Evolutionary conservation across 2,329 filamentous ascomycete genomes (phyloP).

Genomic region (Colletotrichum higginsianum): DNA sequence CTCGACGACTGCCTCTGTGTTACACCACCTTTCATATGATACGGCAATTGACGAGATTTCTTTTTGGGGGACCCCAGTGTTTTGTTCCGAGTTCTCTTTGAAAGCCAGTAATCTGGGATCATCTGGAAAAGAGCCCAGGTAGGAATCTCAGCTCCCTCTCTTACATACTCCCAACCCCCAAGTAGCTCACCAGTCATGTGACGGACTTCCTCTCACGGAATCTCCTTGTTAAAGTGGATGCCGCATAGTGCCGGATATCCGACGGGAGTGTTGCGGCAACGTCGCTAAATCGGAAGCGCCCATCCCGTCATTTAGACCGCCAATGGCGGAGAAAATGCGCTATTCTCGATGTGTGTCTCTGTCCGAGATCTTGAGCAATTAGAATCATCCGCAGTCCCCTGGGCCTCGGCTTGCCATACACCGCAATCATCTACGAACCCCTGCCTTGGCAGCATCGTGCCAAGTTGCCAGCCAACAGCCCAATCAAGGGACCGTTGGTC

Average conservation of each 20-base stretch:
- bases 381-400: not conserved
- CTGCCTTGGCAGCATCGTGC: constrained; percentile 12
- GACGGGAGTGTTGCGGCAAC: not conserved
- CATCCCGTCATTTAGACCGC: not conserved
- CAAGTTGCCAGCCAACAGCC: constrained; percentile 13
- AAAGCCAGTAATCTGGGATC: no score
- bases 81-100: no score
- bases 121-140: no score
- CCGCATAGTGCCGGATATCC: constrained; percentile 12
- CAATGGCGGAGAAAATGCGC: constrained; percentile 2
- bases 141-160: no score
- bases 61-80: no score
- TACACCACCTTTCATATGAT: no score
- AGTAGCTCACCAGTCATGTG: not conserved
- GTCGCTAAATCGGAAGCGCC: not conserved
- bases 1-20: no score
- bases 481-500: not conserved
- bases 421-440: constrained; percentile 17
- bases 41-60: no score
- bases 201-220: no score
- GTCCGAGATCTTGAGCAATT: constrained; percentile 7
- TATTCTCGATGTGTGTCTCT: constrained; percentile 2
- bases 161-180: not conserved
- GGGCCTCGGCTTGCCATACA: not conserved
- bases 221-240: not conserved